Conservation (phyloP, 2,329 filamentous ascomycete genomes). For the Diaporthe capsici region DNA sequence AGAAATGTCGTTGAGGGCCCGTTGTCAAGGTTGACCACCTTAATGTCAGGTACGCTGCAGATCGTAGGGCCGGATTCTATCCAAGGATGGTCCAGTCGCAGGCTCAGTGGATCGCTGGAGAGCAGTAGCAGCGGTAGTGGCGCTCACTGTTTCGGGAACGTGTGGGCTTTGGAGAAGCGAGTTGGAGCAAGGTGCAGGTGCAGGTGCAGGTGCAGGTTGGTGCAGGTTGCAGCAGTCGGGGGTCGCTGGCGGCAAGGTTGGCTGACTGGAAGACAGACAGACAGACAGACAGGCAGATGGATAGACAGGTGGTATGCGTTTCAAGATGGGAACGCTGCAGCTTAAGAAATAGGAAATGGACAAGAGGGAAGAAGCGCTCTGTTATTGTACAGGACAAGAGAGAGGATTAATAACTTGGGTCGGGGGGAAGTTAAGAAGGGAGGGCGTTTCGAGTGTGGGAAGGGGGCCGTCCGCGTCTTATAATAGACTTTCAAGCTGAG, state of each 20-base stretch:
- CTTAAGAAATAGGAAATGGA: conserved; percentile 28
- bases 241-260: neutral
- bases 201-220: conserved; percentile 20
- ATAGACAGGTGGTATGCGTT: conserved; percentile 27
- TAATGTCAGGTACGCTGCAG: conserved; percentile 44
- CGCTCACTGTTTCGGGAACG: conserved; percentile 10
- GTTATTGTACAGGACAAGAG: conserved; percentile 39
- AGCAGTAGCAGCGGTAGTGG: conserved; percentile 28
- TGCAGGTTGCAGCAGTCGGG: conserved; percentile 23
- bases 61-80: conserved; percentile 36
- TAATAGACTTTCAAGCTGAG: conserved; percentile 43
- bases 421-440: conserved; percentile 36
- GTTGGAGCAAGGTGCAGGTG: conserved; percentile 29
- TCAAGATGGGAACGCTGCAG: conserved; percentile 34
- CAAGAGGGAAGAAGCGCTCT: conserved; percentile 36
- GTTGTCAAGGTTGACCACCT: conserved; percentile 35
- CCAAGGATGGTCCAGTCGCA: conserved; percentile 38
- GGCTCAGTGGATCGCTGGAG: conserved; percentile 24
- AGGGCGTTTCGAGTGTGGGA: conserved; percentile 43
- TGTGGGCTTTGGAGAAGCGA: conserved; percentile 31
- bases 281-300: neutral
- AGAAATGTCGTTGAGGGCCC: conserved; percentile 29
- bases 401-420: conserved; percentile 39
- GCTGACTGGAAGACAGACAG: too few species aligned
- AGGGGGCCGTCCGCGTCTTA: conserved; percentile 44